Percentiles rank a stretch among this genome's conserved stretches.
Conservation (phyloP, 495 filamentous ascomycete genomes). For the Tuber aestivum region DNA sequence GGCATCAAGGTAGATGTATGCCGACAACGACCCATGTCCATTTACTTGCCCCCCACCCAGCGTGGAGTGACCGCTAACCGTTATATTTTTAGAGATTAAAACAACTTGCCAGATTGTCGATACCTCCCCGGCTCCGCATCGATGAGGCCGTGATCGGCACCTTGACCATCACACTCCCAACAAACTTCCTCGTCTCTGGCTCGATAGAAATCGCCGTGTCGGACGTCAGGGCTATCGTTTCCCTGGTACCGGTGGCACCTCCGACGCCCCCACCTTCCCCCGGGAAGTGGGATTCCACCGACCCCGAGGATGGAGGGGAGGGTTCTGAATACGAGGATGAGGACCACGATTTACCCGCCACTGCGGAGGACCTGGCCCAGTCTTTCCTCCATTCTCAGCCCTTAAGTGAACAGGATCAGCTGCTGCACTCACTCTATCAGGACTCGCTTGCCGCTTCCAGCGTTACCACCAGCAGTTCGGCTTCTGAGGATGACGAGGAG, state of each 20-base stretch:
- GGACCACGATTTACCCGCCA: conserved; percentile 56
- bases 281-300: background rate
- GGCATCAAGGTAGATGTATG: conserved; percentile 41
- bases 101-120: conserved; percentile 15
- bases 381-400: conserved; percentile 83
- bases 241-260: conserved; percentile 23
- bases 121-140: conserved; percentile 19
- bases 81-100: conserved; percentile 27
- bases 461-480: conserved; percentile 5
- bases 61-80: conserved; percentile 2
- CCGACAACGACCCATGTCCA: background rate
- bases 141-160: conserved; percentile 39
- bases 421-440: conserved; percentile 67
- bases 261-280: conserved; percentile 10
- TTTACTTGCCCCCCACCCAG: background rate
- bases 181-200: conserved; percentile 36
- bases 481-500: conserved; percentile 59
- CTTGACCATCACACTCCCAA: conserved; percentile 40
- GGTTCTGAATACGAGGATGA: conserved; percentile 30
- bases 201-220: conserved; percentile 36
- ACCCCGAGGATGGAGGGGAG: conserved; percentile 25
- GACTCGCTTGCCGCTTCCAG: conserved; percentile 51
- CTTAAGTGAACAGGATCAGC: conserved; percentile 58
- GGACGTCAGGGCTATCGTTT: conserved; percentile 27
- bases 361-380: conserved; percentile 74